These are phyloP conservation scores for Dendryphion nanum DNA, from an alignment of 2,329 filamentous ascomycete species.

Conservation along the genomic window DNA sequence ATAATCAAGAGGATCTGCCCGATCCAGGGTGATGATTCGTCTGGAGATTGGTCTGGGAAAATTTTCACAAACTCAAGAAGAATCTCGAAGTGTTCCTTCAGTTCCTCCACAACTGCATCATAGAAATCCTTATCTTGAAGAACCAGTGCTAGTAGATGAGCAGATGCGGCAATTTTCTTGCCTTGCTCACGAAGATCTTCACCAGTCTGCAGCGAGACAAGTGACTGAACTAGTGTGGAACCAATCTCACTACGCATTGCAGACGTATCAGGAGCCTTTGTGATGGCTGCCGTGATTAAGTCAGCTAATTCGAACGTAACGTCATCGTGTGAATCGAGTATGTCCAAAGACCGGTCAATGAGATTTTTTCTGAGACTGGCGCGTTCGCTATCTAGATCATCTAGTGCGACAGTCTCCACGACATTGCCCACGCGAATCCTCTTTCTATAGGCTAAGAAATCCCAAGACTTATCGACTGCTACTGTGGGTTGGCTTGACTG, in stretches of 20 bases:
- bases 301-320: conserved; percentile 90
- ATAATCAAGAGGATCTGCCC: conserved; percentile 86
- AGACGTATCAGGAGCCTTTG: conserved; percentile 59
- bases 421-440: conserved; percentile 31
- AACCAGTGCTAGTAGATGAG: conserved; percentile 84
- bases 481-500: too few species aligned
- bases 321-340: conserved; percentile 82
- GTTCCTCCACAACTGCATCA: conserved; percentile 66
- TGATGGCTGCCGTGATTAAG: conserved; percentile 71
- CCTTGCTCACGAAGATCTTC: conserved; percentile 56
- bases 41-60: conserved; percentile 62
- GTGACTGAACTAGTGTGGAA: conserved; percentile 76
- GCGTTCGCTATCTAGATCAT: conserved; percentile 77
- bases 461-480: conserved; percentile 12
- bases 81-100: conserved; percentile 74
- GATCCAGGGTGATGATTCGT: conserved; percentile 89
- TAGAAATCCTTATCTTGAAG: conserved; percentile 83
- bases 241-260: conserved; percentile 71
- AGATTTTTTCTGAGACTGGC: conserved; percentile 70
- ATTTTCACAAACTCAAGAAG: conserved; percentile 79
- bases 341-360: conserved; percentile 86
- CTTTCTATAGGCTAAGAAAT: conserved; percentile 33
- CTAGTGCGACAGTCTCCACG: conserved; percentile 58
- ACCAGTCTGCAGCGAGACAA: conserved; percentile 66
- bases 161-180: conserved; percentile 82